Evolutionary conservation across 345 rosid genomes (phyloP), one percentile per base, ranked within the genome.

Genomic region (Moringa oleifera): DNA sequence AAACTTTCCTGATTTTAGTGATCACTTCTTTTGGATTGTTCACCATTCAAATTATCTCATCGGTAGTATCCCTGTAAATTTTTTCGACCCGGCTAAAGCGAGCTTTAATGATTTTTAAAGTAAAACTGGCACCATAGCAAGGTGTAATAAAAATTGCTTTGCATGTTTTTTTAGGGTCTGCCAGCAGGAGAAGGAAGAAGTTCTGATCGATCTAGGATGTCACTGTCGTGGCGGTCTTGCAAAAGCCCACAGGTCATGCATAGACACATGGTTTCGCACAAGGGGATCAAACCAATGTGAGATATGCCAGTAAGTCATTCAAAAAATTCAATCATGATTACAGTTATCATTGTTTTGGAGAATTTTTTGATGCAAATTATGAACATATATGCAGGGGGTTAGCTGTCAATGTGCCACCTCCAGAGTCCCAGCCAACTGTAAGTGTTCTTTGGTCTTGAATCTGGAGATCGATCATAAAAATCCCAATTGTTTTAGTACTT

Each of bases 251-350:
- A 80, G 77, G 52, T 80, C 96, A 19, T 89, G 98, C 72, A 87
- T 92, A 56, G 89, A 85, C 66, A 78, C 89, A 63, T 92, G 98
- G 96, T 92, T 92, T 68, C 83, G 70, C 45, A 79, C 91, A 28
- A 92, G 73, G 76, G 96, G 96, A 61, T 85, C 96, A 57, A 92
- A 89, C 76, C 83, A 70, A 68, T 92, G 98, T 23, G 91, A 92
- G 77, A 92, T 92, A 64, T 92, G 98, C 88, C 89, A 82, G 92
- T 85, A 79, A 83, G 85, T 76, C 46, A 22, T 66, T 67, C 36
- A n/a, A 6, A 58, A 49, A 41, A n/a, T 56, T 56, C 24, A 33
- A 41, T 59, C 18, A 20, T 18, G 1, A 17, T 55, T 25, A 23
- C 20, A 37, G 59, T 37, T 60, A 10, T 28, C 53, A n/a, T 21